Base-by-base conservation (phyloP, 2,329 filamentous ascomycete genomes). In the Nothophoma quercina region DNA sequence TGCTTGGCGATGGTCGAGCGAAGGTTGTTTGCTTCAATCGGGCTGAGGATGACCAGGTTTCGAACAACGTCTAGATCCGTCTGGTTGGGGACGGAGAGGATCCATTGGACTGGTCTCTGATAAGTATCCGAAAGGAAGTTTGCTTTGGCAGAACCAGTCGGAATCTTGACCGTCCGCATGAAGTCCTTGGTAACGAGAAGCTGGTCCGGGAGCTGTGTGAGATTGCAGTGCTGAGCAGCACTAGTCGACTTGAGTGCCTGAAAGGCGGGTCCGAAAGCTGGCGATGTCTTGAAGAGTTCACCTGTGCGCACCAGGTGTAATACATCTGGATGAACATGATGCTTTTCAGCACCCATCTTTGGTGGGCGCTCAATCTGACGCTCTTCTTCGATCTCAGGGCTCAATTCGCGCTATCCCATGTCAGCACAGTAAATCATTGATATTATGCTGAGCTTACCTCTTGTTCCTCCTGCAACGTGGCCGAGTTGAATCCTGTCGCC, bases 321-420 rank as follows among this genome's bases (percentile, higher is more conserved):
- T 0, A 89, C 44, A 26, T 81, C 71, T 0, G 48, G 9, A 43
- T 85, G 78, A 0, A 86, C 9, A 0, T 0, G 2, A 36, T 88
- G 83, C 0, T 7, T 1, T 0, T 56, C 62, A 0, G 85, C 77
- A 0, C 60, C 29, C 1, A 76, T 74, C 0, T 68, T 50, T 0
- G 67, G 62, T 0, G 85, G 82, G 1, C 74, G 75, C 57, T 88
- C 75, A 0, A 84, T 59, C 40, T 88, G 73, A 1, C 79, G 74
- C 60, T 90, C 84, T 21, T 81, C 72, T 58, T 90, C 84, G 1
- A 83, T 79, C 55, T 91, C 87, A 0, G 85, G 85, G 0, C 84
- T 78, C 0, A 91, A 74, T 56, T 90, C 88, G 0, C 87, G 78
- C 63, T 91, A 15, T 1, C 1, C 10, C 7, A 19, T 3, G 8